These are phyloP conservation scores for Gossypium schwendimanii DNA, from an alignment of 441 rosid genomes.

Conservation along the genomic window DNA sequence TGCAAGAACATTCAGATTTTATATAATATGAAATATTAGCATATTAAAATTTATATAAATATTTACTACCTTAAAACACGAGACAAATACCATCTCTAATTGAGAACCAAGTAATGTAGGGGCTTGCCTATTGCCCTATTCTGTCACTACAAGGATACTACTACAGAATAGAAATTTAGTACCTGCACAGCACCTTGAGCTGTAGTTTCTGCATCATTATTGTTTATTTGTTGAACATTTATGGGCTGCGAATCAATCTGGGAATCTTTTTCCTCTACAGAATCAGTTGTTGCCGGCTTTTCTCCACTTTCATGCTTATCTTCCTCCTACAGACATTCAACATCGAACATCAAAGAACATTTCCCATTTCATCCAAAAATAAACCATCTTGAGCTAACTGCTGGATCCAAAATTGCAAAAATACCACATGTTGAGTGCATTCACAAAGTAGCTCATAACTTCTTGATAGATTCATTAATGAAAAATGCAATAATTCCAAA, in stretches of 20 bases:
- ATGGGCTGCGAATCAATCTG: slow-evolving; percentile 39
- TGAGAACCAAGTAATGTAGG: not conserved
- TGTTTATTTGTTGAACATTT: slow-evolving; percentile 29
- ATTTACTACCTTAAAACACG: not conserved
- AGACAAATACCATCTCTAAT: not conserved
- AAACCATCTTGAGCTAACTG: not conserved
- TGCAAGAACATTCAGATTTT: not conserved
- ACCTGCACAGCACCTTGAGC: slow-evolving; percentile 51
- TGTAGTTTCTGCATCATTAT: slow-evolving; percentile 30
- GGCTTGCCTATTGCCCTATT: not conserved
- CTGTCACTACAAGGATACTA: not conserved
- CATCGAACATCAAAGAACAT: not conserved
- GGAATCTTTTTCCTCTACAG: slow-evolving; percentile 26
- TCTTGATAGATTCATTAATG: not conserved
- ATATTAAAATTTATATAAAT: not conserved
- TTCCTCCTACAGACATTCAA: slow-evolving; percentile 29
- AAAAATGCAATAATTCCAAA: not conserved
- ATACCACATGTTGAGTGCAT: not conserved
- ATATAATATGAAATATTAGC: not conserved
- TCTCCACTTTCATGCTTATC: slow-evolving; percentile 42
- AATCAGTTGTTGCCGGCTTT: slow-evolving; percentile 26
- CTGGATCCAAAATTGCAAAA: not conserved
- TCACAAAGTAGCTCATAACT: not conserved
- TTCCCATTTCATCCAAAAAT: not conserved
- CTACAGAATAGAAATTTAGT: slow-evolving; percentile 9